These are phyloP conservation scores for Blumeria hordei DNA, from an alignment of 2,329 filamentous ascomycete species.

Conservation along the genomic window DNA sequence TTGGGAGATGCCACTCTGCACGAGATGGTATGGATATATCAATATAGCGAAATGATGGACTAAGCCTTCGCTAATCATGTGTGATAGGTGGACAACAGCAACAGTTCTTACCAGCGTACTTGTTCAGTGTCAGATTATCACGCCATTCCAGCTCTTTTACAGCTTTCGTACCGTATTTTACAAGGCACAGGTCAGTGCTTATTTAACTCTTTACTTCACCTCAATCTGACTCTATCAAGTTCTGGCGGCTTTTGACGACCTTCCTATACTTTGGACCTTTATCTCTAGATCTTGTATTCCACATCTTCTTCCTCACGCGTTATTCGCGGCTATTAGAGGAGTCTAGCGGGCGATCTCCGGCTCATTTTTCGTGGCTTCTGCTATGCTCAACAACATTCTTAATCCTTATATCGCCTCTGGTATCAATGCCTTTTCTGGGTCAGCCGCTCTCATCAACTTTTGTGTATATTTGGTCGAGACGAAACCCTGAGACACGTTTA, in stretches of 20 bases:
- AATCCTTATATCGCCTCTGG: constrained; percentile 58
- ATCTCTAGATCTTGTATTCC: constrained; percentile 82
- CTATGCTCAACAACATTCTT: constrained; percentile 64
- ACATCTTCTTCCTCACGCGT: constrained; percentile 93
- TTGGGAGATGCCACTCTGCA: constrained; percentile 94
- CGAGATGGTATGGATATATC: constrained; percentile 32
- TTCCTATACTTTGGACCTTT: constrained; percentile 96
- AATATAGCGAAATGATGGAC: background rate
- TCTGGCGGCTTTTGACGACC: constrained; percentile 87
- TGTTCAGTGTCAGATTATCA: constrained; percentile 81
- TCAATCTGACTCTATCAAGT: constrained; percentile 26
- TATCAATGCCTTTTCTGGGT: constrained; percentile 86
- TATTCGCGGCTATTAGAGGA: constrained; percentile 92
- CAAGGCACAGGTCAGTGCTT: constrained; percentile 55
- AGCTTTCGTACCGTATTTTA: constrained; percentile 78
- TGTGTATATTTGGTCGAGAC: constrained; percentile 92
- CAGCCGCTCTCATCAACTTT: constrained; percentile 77
- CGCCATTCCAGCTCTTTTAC: constrained; percentile 90
- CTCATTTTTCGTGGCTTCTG: constrained; percentile 86
- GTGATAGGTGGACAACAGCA: constrained; percentile 54
- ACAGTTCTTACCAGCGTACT: constrained; percentile 70
- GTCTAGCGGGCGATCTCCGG: constrained; percentile 71
- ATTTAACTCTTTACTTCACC: background rate
- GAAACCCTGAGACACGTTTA: constrained; percentile 76
- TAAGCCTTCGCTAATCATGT: background rate